Base-by-base conservation (phyloP, 1,139 yeast genomes). In the Suhomyces panamericanus region DNA sequence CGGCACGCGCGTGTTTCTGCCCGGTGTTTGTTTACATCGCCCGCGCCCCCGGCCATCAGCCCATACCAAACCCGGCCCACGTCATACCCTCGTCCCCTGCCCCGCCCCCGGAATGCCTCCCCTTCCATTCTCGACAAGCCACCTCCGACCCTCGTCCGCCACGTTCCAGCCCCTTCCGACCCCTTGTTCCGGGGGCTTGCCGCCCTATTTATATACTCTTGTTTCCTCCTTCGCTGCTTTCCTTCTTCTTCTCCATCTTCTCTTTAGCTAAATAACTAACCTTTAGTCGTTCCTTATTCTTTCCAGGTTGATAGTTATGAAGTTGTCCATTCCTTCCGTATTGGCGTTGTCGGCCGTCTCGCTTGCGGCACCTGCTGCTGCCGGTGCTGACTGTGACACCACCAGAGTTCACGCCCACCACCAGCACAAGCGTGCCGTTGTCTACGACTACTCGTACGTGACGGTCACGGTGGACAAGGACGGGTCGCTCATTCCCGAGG, bases 381-480 rank as follows among this genome's bases (percentile, higher is more conserved):
- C 58, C 36, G 59, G 56, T 22, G 3, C 40, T 7, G 73, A 73
- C 51, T 75, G 80, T 49, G 62, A 73, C 16, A 58, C 73, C 43
- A 60, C 73, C 58, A 49, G 58, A 44, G 58, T 66, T 66, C 81
- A 77, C 63, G 71, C 66, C 55, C 95, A 86, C 69, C 87, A 84
- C 66, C 80, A 77, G 56, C 85, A 83, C 66, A 83, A 82, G 71
- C 81, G 90, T 72, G 88, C 87, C 41, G 80, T 85, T 54, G 95
- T 87, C 49, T 81, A 87, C 57, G 89, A 87, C 66, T 83, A 85
- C 65, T 91, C 87, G 51, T 87, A 87, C 66, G 84, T 83, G 58
- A 84, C 91, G 35, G 81, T 84, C 50, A 77, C 85, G 47, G 96
- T 89, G 49, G 84, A 87, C 64, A 80, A 76, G 51, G 61, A 77